phyloP scores from a whole-genome alignment of 768 basidiomycete genomes.

The Lactarius sp. region DNA sequence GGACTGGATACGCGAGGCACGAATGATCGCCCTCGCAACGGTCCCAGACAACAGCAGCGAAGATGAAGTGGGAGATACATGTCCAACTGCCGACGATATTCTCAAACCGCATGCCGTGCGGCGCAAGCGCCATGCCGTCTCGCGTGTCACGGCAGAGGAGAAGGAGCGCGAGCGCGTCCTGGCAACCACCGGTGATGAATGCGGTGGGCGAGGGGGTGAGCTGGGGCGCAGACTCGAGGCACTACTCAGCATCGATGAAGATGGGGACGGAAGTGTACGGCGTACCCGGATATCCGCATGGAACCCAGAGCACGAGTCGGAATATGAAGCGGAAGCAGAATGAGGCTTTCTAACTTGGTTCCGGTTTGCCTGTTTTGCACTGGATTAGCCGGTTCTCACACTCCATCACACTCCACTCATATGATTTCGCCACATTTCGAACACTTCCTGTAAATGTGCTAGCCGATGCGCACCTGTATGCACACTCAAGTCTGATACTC shows the following conservation, averaged over 20 bases:
- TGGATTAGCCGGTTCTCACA: slow-evolving; percentile 1
- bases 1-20: slow-evolving; percentile 51
- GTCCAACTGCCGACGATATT: slow-evolving; percentile 23
- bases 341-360: slow-evolving; percentile 6
- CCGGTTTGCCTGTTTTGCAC: slow-evolving; percentile 8
- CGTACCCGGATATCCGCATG: slow-evolving; percentile 5
- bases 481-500: background rate
- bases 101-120: slow-evolving; percentile 19
- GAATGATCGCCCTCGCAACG: background rate
- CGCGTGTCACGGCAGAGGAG: slow-evolving; percentile 51
- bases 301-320: slow-evolving; percentile 25
- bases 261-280: slow-evolving; percentile 19
- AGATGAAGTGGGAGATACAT: slow-evolving; percentile 20
- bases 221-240: slow-evolving; percentile 70
- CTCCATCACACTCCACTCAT: too few species aligned
- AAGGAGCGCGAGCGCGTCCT: slow-evolving; percentile 66
- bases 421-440: background rate
- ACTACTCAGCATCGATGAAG: slow-evolving; percentile 49
- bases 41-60: slow-evolving; percentile 4
- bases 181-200: slow-evolving; percentile 67
- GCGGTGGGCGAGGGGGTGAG: slow-evolving; percentile 76
- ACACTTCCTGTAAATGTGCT: background rate
- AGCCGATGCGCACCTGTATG: background rate
- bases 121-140: slow-evolving; percentile 38
- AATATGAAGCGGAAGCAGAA: slow-evolving; percentile 30